Conservation (phyloP, 1,284 basidiomycete genomes). For the Tetrapyrgos nigripes region DNA sequence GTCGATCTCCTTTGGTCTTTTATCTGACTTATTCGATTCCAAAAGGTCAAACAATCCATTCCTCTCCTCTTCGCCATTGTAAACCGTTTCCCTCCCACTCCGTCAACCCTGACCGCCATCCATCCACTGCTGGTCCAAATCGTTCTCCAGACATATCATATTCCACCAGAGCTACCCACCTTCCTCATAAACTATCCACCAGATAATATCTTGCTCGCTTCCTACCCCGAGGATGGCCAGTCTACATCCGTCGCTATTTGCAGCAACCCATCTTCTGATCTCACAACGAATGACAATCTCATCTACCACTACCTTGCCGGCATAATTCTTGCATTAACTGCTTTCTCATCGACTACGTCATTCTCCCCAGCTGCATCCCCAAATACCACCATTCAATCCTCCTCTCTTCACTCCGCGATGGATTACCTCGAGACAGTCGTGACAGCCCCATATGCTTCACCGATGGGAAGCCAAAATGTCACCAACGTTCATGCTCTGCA, state of each 20-base stretch:
- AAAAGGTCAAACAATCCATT: constrained; percentile 56
- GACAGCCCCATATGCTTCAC: constrained; percentile 61
- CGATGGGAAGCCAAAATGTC: neutral
- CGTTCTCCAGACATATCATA: constrained; percentile 23
- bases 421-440: constrained; percentile 82
- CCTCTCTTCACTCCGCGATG: constrained; percentile 46
- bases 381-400: neutral
- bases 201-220: constrained; percentile 12
- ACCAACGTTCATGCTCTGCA: constrained; percentile 73
- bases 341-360: constrained; percentile 47
- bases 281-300: constrained; percentile 67
- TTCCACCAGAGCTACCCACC: constrained; percentile 1
- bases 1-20: neutral
- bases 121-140: constrained; percentile 67
- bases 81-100: constrained; percentile 61
- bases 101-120: constrained; percentile 68
- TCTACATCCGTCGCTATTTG: neutral
- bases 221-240: neutral
- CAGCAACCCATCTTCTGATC: constrained; percentile 25
- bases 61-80: constrained; percentile 64
- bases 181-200: constrained; percentile 18
- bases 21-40: neutral
- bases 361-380: neutral
- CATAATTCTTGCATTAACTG: constrained; percentile 28
- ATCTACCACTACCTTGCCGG: constrained; percentile 79